A percentile compares a stretch with the other conserved stretches of the same genome.
These are phyloP conservation scores for Claviceps purpurea DNA, from an alignment of 2,329 filamentous ascomycete species.

Conservation along the genomic window DNA sequence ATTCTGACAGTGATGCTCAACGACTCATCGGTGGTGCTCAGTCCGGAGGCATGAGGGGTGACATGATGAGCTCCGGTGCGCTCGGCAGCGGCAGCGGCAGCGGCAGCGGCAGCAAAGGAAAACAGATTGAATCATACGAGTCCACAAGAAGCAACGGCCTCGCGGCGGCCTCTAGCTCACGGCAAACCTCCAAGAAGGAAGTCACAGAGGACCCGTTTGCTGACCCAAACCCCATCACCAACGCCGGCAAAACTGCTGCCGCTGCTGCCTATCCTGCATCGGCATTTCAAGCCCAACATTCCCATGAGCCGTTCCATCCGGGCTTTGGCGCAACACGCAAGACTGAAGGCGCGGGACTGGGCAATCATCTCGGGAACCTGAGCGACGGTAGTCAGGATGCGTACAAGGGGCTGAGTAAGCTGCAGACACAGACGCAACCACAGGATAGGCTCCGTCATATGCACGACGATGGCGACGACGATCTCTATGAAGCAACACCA, in stretches of 20 bases:
- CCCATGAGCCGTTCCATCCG: conserved; percentile 26
- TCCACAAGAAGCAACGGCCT: conserved; percentile 10
- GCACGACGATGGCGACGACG: conserved; percentile 17
- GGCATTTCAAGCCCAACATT: conserved; percentile 13
- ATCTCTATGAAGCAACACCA: conserved; percentile 26
- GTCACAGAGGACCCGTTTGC: conserved; percentile 22
- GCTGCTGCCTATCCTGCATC: conserved; percentile 8
- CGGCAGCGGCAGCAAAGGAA: conserved; percentile 17
- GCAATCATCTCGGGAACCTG: conserved; percentile 6
- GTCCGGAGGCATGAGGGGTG: neutral
- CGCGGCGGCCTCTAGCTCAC: conserved; percentile 12
- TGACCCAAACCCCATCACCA: conserved; percentile 13
- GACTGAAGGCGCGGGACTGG: neutral
- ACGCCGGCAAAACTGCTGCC: conserved; percentile 2
- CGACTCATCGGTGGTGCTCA: neutral
- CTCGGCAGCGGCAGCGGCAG: neutral
- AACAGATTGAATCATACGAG: conserved; percentile 17
- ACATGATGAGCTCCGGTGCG: neutral
- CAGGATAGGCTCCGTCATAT: conserved; percentile 5
- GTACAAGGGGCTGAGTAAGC: conserved; percentile 7
- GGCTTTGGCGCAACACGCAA: conserved; percentile 15
- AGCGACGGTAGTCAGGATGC: conserved; percentile 1
- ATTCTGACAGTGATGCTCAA: conserved; percentile 12
- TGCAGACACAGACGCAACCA: conserved; percentile 6
- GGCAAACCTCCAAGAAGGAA: conserved; percentile 12